Conservation (phyloP, 768 basidiomycete species). For the Cyclocybe aegerita region DNA sequence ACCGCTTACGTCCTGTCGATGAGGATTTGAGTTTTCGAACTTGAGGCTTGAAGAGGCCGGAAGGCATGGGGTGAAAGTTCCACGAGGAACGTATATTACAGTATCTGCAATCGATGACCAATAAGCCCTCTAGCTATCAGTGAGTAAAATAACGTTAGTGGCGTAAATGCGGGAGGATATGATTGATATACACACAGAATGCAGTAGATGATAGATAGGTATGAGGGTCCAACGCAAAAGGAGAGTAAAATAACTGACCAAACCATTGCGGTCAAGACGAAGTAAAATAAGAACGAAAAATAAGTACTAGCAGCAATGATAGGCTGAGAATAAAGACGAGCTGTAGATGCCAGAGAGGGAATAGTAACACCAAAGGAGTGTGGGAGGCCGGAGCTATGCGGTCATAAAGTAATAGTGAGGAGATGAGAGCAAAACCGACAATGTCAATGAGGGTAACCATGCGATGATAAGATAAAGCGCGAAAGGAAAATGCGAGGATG, state of each 20-base stretch:
- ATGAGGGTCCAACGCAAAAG: neutral
- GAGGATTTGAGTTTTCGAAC: no score
- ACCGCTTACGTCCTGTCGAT: no score
- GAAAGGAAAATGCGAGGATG: neutral
- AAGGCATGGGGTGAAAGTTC: no score
- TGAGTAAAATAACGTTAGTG: no score
- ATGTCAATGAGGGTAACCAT: neutral
- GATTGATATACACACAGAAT: slow-evolving; percentile 1
- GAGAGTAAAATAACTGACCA: neutral
- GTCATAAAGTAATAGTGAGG: slow-evolving; percentile 10
- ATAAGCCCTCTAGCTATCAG: no score
- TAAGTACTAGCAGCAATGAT: neutral
- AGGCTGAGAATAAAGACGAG: neutral
- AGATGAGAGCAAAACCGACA: neutral
- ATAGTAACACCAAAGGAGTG: slow-evolving; percentile 14
- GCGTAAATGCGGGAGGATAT: no score
- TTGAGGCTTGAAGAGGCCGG: no score
- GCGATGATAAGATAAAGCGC: neutral
- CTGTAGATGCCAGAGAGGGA: neutral
- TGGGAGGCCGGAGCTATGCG: slow-evolving; percentile 17
- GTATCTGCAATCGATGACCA: no score
- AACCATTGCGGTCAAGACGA: neutral
- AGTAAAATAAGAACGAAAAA: neutral
- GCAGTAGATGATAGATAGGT: neutral
- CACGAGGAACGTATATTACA: no score